Base-by-base conservation (phyloP, 192 early-diverging fungal species). In the Martensiomyces pterosporus region DNA sequence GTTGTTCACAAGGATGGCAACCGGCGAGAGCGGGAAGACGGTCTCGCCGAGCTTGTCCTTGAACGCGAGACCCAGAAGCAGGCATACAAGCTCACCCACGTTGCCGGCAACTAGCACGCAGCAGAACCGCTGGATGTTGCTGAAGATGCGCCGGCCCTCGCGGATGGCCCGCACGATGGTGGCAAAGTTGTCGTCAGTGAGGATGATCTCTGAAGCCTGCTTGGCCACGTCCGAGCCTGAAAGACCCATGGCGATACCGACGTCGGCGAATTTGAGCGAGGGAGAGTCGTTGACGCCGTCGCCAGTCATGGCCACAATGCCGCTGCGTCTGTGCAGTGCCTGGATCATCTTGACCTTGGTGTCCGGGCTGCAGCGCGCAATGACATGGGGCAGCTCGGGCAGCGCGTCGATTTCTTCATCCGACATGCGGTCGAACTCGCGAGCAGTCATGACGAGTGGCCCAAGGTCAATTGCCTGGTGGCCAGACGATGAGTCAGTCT, bases 291-390 rank as follows among this genome's bases (percentile, higher is more conserved):
- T 90, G 35, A 87, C 85, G 52, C 87, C 87, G 65, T 90, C 87
- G 60, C 95, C 95, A 34, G 93, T 94, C 91, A 94, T 93, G 39
- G 83, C 90, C 44, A 84, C 82, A 52, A 86, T 82, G 35, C 80
- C 77, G 16, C 73, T 73, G 46, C 82, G 78, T 34, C 80, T 72
- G 65, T 98, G 93, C 45, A 98, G 76, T 13, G 92, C 90, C 57
- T 86, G 82, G 47, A 98, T 92, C 75, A 98, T 94, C 65, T 98
- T 96, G 52, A 94, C 83, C 72, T 98, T 98, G 66, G 92, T 94
- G 55, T 98, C 93, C 14, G 94, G 94, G 49, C 79, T 80, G 74
- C 91, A 91, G 42, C 94, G 84, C 1, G 94, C 92, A 81, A 97
- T 90, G 15, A 97, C 92, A 9, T 84, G 76, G 25, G 94, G 92